Evolutionary conservation across 164 flowering plant species (phyloP).

Genomic region (Berberis vulgaris): DNA sequence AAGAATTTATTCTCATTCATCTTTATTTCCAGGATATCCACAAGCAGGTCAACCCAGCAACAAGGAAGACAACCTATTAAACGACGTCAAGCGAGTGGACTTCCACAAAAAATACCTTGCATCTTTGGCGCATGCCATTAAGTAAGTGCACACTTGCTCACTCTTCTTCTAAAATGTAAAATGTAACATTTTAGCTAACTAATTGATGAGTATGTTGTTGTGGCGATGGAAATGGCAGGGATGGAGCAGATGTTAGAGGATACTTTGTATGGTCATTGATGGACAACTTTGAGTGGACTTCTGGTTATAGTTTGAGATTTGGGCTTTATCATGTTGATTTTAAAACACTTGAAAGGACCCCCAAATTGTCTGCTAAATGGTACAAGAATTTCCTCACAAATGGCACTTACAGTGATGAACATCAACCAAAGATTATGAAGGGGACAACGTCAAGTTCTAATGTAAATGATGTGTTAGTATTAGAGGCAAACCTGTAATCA

Average conservation of each 20-base stretch:
- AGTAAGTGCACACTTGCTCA: constrained; percentile 19
- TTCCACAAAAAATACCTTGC: constrained; percentile 39
- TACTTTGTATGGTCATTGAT: constrained; percentile 55
- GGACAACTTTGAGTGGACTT: constrained; percentile 51
- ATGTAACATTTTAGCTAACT: too few relatives aligned
- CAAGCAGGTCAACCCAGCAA: constrained; percentile 9
- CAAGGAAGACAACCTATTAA: constrained; percentile 4
- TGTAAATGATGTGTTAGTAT: too few relatives aligned
- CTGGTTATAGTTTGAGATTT: constrained; percentile 34
- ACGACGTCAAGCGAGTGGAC: constrained; percentile 36
- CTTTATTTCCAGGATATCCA: constrained; percentile 18
- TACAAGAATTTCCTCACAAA: constrained; percentile 27
- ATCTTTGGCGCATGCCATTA: constrained; percentile 35
- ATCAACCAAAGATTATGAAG: neutral
- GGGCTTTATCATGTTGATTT: constrained; percentile 48
- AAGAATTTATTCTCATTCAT: too few relatives aligned
- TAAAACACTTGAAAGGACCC: constrained; percentile 31
- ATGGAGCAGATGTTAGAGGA: constrained; percentile 59
- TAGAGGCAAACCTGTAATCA: too few relatives aligned
- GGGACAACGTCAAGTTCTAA: too few relatives aligned
- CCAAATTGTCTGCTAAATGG: constrained; percentile 54
- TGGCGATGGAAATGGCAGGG: constrained; percentile 13
- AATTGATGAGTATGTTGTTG: neutral
- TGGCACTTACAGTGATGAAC: neutral
- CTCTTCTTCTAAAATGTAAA: too few relatives aligned